Conservation (phyloP, 495 filamentous ascomycete species). For the Aspergillus bertholletiae region DNA sequence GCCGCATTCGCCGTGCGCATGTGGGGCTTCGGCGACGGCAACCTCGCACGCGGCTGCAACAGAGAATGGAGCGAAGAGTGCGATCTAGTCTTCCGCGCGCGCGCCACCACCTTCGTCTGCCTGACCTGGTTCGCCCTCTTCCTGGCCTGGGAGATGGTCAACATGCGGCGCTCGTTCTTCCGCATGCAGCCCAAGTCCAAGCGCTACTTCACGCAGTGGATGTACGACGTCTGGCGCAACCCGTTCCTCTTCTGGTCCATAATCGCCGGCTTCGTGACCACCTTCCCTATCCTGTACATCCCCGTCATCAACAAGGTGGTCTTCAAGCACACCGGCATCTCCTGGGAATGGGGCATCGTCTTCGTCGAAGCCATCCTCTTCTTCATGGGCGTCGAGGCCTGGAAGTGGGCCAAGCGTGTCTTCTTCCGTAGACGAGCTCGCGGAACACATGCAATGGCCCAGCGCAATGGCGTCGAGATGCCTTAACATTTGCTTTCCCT, state of each 20-base stretch:
- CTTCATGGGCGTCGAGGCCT: constrained; percentile 57
- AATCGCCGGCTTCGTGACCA: constrained; percentile 63
- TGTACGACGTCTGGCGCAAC: constrained; percentile 65
- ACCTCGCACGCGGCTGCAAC: constrained; percentile 63
- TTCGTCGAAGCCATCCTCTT: constrained; percentile 52
- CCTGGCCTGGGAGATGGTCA: constrained; percentile 70
- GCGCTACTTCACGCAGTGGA: constrained; percentile 52
- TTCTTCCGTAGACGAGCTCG: constrained; percentile 29
- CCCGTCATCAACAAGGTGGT: constrained; percentile 60
- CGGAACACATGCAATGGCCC: neutral
- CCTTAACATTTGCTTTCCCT: constrained; percentile 25
- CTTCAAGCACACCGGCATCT: constrained; percentile 63
- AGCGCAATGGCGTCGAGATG: neutral
- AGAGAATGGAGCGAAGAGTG: constrained; percentile 39
- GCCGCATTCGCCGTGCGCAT: constrained; percentile 61
- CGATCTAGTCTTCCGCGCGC: constrained; percentile 65
- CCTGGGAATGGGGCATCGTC: constrained; percentile 65
- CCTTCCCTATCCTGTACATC: constrained; percentile 80
- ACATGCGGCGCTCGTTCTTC: constrained; percentile 67
- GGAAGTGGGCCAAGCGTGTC: constrained; percentile 58
- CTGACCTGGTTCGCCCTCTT: constrained; percentile 75
- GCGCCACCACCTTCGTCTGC: constrained; percentile 67
- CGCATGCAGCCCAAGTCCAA: constrained; percentile 56
- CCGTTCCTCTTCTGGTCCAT: constrained; percentile 68
- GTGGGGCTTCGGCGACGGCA: constrained; percentile 63